Percentiles rank a stretch among this genome's conserved stretches.
Evolutionary conservation across 73 alveolate genomes (phyloP).

Genomic region (Paramecium biaurelia): DNA sequence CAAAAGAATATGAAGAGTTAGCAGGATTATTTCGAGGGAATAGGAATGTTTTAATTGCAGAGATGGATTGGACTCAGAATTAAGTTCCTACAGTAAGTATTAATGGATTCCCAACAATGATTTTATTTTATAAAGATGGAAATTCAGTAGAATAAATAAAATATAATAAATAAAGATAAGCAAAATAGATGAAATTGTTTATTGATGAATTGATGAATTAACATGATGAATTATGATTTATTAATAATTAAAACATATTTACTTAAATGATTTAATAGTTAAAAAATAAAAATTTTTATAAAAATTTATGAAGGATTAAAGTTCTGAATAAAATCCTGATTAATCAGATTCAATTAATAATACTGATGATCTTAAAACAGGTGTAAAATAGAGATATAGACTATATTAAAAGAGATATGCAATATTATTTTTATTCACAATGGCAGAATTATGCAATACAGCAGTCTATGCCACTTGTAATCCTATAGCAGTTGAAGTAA

Average conservation of each 20-base stretch:
- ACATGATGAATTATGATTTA: neutral
- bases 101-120: slow-evolving; percentile 62
- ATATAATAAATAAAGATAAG: neutral
- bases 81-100: slow-evolving; percentile 58
- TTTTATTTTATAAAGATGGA: neutral
- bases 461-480: slow-evolving; percentile 44
- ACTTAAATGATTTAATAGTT: neutral
- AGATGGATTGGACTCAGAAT: slow-evolving; percentile 68
- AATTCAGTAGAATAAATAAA: neutral
- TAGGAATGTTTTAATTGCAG: slow-evolving; percentile 67
- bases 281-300: neutral
- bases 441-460: slow-evolving; percentile 54
- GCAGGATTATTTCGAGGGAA: slow-evolving; percentile 70
- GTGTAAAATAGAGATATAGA: neutral
- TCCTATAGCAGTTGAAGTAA: slow-evolving; percentile 33
- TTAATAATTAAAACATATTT: neutral
- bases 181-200: neutral
- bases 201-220: neutral
- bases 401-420: neutral
- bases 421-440: neutral
- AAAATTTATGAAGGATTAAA: neutral
- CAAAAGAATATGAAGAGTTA: slow-evolving; percentile 87
- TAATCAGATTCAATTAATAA: neutral
- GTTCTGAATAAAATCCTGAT: neutral
- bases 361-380: neutral